Conservation (phyloP, 495 filamentous ascomycete species). For the Penicillium dipodomyicola region DNA sequence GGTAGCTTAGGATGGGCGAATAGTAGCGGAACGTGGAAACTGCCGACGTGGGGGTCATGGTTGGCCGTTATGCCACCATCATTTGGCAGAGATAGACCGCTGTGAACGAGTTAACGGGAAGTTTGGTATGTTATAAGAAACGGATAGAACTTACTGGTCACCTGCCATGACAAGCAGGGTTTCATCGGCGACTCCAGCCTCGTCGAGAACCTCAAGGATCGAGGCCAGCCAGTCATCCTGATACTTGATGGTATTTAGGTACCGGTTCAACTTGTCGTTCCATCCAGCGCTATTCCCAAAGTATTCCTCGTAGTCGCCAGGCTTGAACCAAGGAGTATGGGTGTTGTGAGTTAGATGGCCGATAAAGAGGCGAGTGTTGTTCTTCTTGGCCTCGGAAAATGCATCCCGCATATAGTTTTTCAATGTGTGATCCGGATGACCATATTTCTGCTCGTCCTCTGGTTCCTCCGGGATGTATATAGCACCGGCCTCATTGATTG, state of each 20-base stretch:
- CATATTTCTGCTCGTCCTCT: conserved; percentile 34
- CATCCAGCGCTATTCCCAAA: conserved; percentile 22
- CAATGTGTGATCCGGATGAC: conserved; percentile 37
- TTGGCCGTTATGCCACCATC: conserved; percentile 32
- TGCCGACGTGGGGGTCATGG: conserved; percentile 38
- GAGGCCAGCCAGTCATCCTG: conserved; percentile 39
- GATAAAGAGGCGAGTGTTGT: conserved; percentile 40
- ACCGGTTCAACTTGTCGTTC: conserved; percentile 38
- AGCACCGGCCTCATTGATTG: conserved; percentile 23
- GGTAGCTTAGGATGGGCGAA: conserved; percentile 42
- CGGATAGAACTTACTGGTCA: conserved; percentile 37
- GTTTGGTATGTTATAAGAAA: too few species aligned
- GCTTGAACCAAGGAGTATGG: conserved; percentile 43
- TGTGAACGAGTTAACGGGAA: conserved; percentile 6
- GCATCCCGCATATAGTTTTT: conserved; percentile 39
- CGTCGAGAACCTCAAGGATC: conserved; percentile 37
- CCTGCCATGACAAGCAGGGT: conserved; percentile 44
- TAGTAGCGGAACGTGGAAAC: conserved; percentile 41
- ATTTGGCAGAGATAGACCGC: conserved; percentile 35
- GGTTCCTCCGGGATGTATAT: conserved; percentile 27
- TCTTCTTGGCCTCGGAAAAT: conserved; percentile 34
- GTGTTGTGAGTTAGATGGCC: conserved; percentile 43
- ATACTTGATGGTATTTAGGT: conserved; percentile 41
- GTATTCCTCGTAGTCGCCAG: conserved; percentile 36
- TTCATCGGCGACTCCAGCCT: conserved; percentile 39